Percentiles rank a stretch among this genome's conserved stretches.
These are phyloP conservation scores for Candida pseudocylindracea DNA, from an alignment of 1,139 yeast genomes.

Conservation along the genomic window DNA sequence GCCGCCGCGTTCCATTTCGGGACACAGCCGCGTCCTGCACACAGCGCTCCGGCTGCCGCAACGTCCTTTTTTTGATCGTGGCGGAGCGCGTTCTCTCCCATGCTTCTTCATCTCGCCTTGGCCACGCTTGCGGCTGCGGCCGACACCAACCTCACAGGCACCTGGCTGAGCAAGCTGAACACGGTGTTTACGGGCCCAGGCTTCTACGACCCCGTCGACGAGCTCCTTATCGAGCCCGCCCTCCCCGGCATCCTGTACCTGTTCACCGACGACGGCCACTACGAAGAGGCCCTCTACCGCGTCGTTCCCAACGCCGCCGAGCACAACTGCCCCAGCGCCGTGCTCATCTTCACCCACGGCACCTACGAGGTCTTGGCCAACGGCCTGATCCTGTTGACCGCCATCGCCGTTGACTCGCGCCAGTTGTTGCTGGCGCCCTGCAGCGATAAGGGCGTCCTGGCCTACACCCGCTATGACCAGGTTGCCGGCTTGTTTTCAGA, in stretches of 20 bases:
- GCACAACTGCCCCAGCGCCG: slow-evolving; percentile 71
- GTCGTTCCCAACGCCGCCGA: slow-evolving; percentile 47
- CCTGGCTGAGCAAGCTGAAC: slow-evolving; percentile 88
- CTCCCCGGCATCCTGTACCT: slow-evolving; percentile 87
- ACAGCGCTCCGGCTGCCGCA: too few relatives aligned
- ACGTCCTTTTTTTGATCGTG: neutral
- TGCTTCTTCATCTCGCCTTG: neutral
- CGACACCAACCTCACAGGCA: slow-evolving; percentile 25
- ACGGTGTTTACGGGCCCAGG: slow-evolving; percentile 96
- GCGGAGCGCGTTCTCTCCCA: neutral
- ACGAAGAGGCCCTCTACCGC: slow-evolving; percentile 75
- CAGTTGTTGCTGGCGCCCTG: slow-evolving; percentile 83
- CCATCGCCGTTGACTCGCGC: slow-evolving; percentile 79
- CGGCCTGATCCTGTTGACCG: slow-evolving; percentile 49
- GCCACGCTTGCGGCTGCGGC: slow-evolving; percentile 2
- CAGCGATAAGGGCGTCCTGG: slow-evolving; percentile 8
- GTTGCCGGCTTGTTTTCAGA: slow-evolving; percentile 28
- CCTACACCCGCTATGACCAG: slow-evolving; percentile 54
- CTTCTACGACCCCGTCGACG: slow-evolving; percentile 89
- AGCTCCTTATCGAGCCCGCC: slow-evolving; percentile 81
- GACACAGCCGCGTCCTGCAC: too few relatives aligned
- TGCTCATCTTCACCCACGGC: slow-evolving; percentile 78
- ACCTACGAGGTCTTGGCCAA: slow-evolving; percentile 36
- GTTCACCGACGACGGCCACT: slow-evolving; percentile 77
- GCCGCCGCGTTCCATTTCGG: too few relatives aligned